These are phyloP conservation scores for Diddensiella santjacobensis DNA, from an alignment of 805 yeast genomes.

Conservation along the genomic window DNA sequence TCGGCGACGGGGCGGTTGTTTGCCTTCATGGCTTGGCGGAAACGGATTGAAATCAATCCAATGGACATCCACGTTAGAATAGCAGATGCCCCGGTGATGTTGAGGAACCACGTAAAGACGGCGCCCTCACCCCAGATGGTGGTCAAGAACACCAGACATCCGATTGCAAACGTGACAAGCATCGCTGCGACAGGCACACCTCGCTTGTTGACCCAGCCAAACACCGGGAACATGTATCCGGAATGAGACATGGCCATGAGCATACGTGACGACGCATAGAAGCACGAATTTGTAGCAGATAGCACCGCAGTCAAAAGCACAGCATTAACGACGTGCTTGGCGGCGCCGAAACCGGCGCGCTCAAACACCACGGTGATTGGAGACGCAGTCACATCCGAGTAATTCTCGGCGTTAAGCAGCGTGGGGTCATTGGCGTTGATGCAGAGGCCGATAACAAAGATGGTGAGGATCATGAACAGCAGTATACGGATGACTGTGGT, in stretches of 20 bases:
- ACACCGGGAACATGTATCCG: slow-evolving; percentile 51
- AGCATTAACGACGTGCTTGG: slow-evolving; percentile 49
- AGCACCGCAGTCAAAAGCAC: slow-evolving; percentile 58
- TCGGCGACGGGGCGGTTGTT: slow-evolving; percentile 52
- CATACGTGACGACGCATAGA: slow-evolving; percentile 61
- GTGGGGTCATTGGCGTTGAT: slow-evolving; percentile 50
- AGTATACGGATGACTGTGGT: slow-evolving; percentile 51
- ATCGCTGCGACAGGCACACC: slow-evolving; percentile 63
- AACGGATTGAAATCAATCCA: slow-evolving; percentile 53
- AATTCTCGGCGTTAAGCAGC: slow-evolving; percentile 42
- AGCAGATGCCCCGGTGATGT: slow-evolving; percentile 59
- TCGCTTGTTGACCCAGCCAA: slow-evolving; percentile 46
- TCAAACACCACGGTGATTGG: slow-evolving; percentile 52
- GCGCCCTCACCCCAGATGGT: slow-evolving; percentile 53
- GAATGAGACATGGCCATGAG: slow-evolving; percentile 55
- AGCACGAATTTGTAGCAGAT: slow-evolving; percentile 61
- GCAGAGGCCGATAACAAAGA: slow-evolving; percentile 52
- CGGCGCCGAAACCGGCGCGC: slow-evolving; percentile 41
- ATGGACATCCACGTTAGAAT: slow-evolving; percentile 61
- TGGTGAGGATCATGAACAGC: slow-evolving; percentile 47
- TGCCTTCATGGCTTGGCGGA: slow-evolving; percentile 53
- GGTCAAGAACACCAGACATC: slow-evolving; percentile 60
- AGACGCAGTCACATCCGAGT: slow-evolving; percentile 46
- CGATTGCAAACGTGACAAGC: slow-evolving; percentile 47
- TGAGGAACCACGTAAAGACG: slow-evolving; percentile 61